phyloP scores from a whole-genome alignment of 495 filamentous ascomycete species.

The Penicillium cosmopolitanum region DNA sequence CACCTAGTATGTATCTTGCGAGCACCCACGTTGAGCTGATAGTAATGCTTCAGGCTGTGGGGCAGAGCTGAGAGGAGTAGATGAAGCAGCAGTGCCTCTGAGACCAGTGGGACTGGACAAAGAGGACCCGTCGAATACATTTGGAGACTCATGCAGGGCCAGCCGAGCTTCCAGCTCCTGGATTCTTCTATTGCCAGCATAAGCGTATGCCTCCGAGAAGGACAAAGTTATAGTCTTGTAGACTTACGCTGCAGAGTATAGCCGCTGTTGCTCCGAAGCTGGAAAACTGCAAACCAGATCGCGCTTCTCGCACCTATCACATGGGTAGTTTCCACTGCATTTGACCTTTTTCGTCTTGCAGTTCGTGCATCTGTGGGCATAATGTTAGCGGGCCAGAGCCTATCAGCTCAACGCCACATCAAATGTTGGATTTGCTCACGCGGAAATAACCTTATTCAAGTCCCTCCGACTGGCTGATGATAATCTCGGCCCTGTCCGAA shows the following conservation, averaged over 20 bases:
- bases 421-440: slow-evolving; percentile 2
- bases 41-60: neutral
- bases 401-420: neutral
- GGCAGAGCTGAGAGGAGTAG: neutral
- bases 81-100: neutral
- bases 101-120: neutral
- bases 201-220: neutral
- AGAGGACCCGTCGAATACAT: neutral
- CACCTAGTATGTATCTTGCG: neutral
- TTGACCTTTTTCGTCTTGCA: slow-evolving; percentile 16
- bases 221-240: too few species aligned
- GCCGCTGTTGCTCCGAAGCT: neutral
- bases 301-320: slow-evolving; percentile 6
- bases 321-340: slow-evolving; percentile 12
- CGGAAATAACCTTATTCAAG: slow-evolving; percentile 1
- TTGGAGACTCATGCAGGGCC: slow-evolving; percentile 8
- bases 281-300: slow-evolving; percentile 10
- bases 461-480: neutral
- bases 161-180: slow-evolving; percentile 14
- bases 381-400: neutral
- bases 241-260: slow-evolving; percentile 9
- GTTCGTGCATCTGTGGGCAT: slow-evolving; percentile 10
- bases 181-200: slow-evolving; percentile 2
- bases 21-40: neutral
- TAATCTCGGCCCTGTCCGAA: neutral